Percentiles rank a stretch among this genome's conserved stretches.
phyloP scores from a whole-genome alignment of 495 filamentous ascomycete species.

The Neurospora tetrasperma region DNA sequence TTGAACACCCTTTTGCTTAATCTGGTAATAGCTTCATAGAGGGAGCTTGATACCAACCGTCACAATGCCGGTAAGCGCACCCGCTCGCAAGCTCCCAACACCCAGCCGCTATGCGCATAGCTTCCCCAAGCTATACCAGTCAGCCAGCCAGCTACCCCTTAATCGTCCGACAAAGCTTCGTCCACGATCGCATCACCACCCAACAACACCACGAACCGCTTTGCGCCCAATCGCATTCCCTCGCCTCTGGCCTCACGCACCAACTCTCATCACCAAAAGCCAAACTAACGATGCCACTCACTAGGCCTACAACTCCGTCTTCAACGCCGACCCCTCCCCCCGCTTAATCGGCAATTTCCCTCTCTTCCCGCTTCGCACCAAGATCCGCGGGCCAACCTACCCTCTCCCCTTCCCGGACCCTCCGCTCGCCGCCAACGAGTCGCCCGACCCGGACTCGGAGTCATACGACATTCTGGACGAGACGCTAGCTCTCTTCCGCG shows the following conservation, averaged over 20 bases:
- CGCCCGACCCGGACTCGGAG: slow-evolving; percentile 73
- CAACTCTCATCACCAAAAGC: neutral
- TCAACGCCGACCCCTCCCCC: slow-evolving; percentile 60
- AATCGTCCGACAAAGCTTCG: neutral
- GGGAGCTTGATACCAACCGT: neutral
- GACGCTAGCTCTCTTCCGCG: slow-evolving; percentile 83
- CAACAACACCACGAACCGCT: neutral
- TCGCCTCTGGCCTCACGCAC: neutral
- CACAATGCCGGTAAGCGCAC: slow-evolving; percentile 10
- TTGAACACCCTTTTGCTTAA: neutral
- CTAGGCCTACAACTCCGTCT: slow-evolving; percentile 89
- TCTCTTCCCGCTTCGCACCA: slow-evolving; percentile 85
- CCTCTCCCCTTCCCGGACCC: slow-evolving; percentile 52
- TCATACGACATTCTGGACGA: slow-evolving; percentile 94
- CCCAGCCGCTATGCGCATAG: neutral
- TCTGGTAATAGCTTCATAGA: neutral
- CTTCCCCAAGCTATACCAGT: neutral
- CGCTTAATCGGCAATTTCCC: slow-evolving; percentile 74
- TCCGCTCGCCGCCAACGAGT: slow-evolving; percentile 55
- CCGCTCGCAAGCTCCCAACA: neutral
- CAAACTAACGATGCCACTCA: slow-evolving; percentile 3
- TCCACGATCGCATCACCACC: neutral
- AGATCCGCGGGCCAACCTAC: slow-evolving; percentile 84
- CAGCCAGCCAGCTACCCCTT: neutral
- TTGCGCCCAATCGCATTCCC: neutral